Evolutionary conservation across 306 rosid species (phyloP).

Genomic region (cucumber (Cucumis sativus)): Cucumber_9930_V3 NC_026660.2:23909001-23909500

Average conservation of each 20-base stretch:
- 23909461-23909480: slow-evolving; percentile 98
- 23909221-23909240: not conserved
- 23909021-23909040: not conserved
- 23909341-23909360: slow-evolving; percentile 2
- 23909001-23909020: not conserved
- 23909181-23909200: not conserved
- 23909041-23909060: not conserved
- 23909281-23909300: not conserved
- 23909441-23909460: slow-evolving; percentile 91
- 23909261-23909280: not conserved
- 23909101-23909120: slow-evolving; percentile 98
- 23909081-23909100: slow-evolving; percentile 95
- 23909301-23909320: not conserved
- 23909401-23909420: slow-evolving; percentile 86
- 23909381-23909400: slow-evolving; percentile 98
- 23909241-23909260: not conserved
- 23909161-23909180: not conserved
- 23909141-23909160: slow-evolving; percentile 56
- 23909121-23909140: slow-evolving; percentile 85
- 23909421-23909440: slow-evolving; percentile 95
- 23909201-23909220: not conserved
- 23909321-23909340: not conserved
- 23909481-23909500: slow-evolving; percentile 95
- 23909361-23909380: slow-evolving; percentile 12
- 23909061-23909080: slow-evolving; percentile 77